Evolutionary conservation across 2,329 filamentous ascomycete genomes (phyloP).

Genomic region (Pseudogymnoascus sp.): DNA sequence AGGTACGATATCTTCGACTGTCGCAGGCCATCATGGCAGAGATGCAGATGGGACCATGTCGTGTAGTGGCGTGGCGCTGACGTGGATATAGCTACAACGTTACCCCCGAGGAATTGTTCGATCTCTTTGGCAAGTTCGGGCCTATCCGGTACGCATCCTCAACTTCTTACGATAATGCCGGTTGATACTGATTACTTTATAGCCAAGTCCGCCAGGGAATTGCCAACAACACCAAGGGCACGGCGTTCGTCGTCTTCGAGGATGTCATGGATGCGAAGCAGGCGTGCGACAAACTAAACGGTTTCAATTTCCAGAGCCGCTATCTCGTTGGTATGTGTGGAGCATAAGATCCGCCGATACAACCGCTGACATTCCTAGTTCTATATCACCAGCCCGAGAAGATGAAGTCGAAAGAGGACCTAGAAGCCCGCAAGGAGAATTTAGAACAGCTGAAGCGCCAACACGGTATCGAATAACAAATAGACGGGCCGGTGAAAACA

Average conservation of each 20-base stretch:
- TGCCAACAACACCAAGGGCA: conserved; percentile 94
- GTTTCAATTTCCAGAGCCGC: conserved; percentile 99
- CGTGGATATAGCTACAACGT: conserved; percentile 77
- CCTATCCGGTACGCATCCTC: conserved; percentile 69
- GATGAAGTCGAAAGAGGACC: conserved; percentile 87
- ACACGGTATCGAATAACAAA: conserved; percentile 96
- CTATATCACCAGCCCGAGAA: conserved; percentile 72
- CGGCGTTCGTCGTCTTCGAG: conserved; percentile 98
- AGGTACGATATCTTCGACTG: conserved; percentile 50
- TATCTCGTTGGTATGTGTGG: conserved; percentile 82
- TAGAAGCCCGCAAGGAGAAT: conserved; percentile 89
- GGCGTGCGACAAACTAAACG: conserved; percentile 98
- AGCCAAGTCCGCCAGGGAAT: conserved; percentile 99
- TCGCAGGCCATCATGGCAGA: conserved; percentile 46
- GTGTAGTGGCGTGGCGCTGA: conserved; percentile 43
- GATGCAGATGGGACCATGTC: conserved; percentile 48
- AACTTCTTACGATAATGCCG: background rate
- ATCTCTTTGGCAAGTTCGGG: conserved; percentile 96
- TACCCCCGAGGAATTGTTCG: conserved; percentile 93
- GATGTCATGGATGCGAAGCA: conserved; percentile 98
- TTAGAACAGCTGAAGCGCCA: conserved; percentile 97
- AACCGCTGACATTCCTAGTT: conserved; percentile 35
- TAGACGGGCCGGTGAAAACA: conserved; percentile 56
- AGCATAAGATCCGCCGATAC: conserved; percentile 7
- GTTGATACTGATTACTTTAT: conserved; percentile 23